These are phyloP conservation scores for Nakazawaea sp. DNA, from an alignment of 805 yeast species.

Conservation along the genomic window DNA sequence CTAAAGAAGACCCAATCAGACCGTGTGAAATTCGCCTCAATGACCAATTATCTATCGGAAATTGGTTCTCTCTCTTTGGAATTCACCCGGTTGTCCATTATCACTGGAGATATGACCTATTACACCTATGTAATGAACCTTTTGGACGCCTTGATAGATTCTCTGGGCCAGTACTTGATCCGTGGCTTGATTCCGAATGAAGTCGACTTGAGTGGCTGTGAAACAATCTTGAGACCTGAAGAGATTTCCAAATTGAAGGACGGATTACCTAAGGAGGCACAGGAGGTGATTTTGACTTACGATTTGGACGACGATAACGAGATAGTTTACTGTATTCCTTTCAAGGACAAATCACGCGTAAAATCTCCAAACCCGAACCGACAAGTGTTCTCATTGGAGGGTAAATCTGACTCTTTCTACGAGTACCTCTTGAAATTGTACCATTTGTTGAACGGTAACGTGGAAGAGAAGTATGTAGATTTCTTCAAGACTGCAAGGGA, in stretches of 20 bases:
- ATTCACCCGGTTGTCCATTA: constrained; percentile 42
- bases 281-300: constrained; percentile 5
- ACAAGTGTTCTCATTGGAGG: constrained; percentile 9
- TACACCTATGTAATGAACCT: constrained; percentile 33
- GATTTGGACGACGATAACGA: constrained; percentile 10
- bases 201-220: constrained; percentile 48
- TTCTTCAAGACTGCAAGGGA: constrained; percentile 26
- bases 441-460: constrained; percentile 33
- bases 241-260: neutral
- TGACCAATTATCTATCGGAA: constrained; percentile 32
- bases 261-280: neutral
- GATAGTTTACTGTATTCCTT: constrained; percentile 8
- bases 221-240: constrained; percentile 8
- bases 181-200: constrained; percentile 36
- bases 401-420: constrained; percentile 33
- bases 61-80: constrained; percentile 45
- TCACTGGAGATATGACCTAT: constrained; percentile 40
- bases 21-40: constrained; percentile 25
- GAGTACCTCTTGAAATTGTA: constrained; percentile 43
- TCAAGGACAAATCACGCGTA: neutral
- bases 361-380: neutral
- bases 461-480: constrained; percentile 25
- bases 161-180: constrained; percentile 24
- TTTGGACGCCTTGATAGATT: constrained; percentile 15
- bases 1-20: constrained; percentile 27